Base-by-base conservation (phyloP, 2,329 filamentous ascomycete species). In the Decorospora gaudefroyi region DNA sequence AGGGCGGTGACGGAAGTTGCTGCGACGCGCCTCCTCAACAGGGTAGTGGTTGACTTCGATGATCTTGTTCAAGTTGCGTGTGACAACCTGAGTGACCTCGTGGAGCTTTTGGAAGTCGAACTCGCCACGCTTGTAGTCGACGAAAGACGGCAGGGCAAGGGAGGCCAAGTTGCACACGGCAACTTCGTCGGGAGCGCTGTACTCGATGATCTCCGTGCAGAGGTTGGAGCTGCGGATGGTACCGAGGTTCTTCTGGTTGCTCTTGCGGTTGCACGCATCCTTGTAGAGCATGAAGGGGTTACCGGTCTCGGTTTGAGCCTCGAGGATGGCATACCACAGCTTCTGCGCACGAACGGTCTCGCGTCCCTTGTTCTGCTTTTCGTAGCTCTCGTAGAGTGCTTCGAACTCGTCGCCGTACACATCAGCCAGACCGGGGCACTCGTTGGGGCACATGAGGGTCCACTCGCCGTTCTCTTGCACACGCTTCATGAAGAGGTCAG, bases 201-300 rank as follows among this genome's bases (percentile, higher is more conserved):
- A 99, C 78, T 99, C 93, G 56, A 99, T 83, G 63, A 99, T 99
- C 76, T 99, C 93, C 36, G 92, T 97, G 84, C 93, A 99, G 34
- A 99, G 81, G 74, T 99, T 99, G 67, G 93, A 99, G 80, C 90
- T 96, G 74, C 90, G 90, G 64, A 99, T 99, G 52, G 91, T 96
- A 57, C 93, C 93, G 21, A 99, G 81, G 76, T 99, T 99, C 86
- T 99, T 97, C 79, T 99, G 93, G 83, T 99, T 99, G 81, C 91
- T 96, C 87, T 99, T 99, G 72, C 85, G 85, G 83, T 99, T 99
- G 84, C 88, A 92, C 67, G 86, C 82, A 75, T 99, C 93, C 81
- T 99, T 99, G 85, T 99, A 99, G 49, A 97, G 85, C 90, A 99
- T 99, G 77, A 96, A 99, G 34, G 93, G 93, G 75, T 95, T 97